These are phyloP conservation scores for Exsudoporus frostii DNA, from an alignment of 768 basidiomycete genomes.

Conservation along the genomic window DNA sequence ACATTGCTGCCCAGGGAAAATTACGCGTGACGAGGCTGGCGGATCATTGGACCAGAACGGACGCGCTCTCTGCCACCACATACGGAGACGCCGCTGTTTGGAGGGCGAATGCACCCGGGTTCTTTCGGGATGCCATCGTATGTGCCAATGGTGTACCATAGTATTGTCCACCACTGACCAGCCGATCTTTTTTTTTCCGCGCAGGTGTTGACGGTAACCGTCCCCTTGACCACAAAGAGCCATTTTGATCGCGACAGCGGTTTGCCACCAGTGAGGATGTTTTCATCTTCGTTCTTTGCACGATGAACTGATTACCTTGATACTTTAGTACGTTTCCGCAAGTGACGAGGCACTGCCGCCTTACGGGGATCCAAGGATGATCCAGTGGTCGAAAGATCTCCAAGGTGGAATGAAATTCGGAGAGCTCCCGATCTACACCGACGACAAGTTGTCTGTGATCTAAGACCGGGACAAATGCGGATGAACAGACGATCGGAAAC, in stretches of 20 bases:
- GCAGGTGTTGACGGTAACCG: slow-evolving; percentile 39
- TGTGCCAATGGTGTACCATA: slow-evolving; percentile 6
- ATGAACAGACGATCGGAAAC: not conserved
- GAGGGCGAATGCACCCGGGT: slow-evolving; percentile 40
- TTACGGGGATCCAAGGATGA: slow-evolving; percentile 27
- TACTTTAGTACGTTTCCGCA: slow-evolving; percentile 37
- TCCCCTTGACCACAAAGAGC: slow-evolving; percentile 32
- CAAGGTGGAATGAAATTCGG: slow-evolving; percentile 31
- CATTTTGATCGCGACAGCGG: slow-evolving; percentile 41
- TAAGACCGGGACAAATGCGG: not conserved
- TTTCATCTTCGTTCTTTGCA: not conserved
- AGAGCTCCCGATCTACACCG: slow-evolving; percentile 42
- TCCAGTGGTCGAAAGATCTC: slow-evolving; percentile 26
- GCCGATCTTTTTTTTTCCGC: not conserved
- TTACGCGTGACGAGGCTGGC: slow-evolving; percentile 37
- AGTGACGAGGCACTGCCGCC: slow-evolving; percentile 34
- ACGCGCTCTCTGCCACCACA: slow-evolving; percentile 27
- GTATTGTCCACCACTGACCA: not conserved
- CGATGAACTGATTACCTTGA: not conserved
- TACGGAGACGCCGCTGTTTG: slow-evolving; percentile 36
- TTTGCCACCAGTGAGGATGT: slow-evolving; percentile 41
- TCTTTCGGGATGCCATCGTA: slow-evolving; percentile 39
- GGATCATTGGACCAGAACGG: slow-evolving; percentile 39
- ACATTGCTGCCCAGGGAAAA: slow-evolving; percentile 37
- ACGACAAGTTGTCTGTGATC: slow-evolving; percentile 29